Evolutionary conservation across 805 yeast genomes (phyloP).

Genomic region (Starmerella sp.): DNA sequence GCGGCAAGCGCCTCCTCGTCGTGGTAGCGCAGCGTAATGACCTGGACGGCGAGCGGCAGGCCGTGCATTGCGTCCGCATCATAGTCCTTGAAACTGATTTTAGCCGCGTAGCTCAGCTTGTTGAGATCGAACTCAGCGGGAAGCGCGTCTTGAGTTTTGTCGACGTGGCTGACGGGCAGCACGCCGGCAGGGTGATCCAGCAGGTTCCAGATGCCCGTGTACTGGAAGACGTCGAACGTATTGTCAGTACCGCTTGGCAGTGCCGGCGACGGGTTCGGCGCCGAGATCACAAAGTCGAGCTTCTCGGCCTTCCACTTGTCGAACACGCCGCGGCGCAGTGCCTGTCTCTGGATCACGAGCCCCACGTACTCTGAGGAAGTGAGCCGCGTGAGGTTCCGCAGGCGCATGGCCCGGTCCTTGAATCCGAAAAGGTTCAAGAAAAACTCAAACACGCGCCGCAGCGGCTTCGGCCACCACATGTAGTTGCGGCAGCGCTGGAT

Average conservation of each 20-base stretch:
- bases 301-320: conserved; percentile 29
- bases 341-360: conserved; percentile 30
- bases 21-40: conserved; percentile 46
- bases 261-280: conserved; percentile 36
- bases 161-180: conserved; percentile 48
- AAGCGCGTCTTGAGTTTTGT: conserved; percentile 28
- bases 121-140: conserved; percentile 24
- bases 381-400: conserved; percentile 27
- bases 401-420: conserved; percentile 29
- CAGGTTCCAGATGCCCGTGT: conserved; percentile 45
- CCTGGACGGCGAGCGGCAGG: conserved; percentile 52
- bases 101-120: conserved; percentile 33
- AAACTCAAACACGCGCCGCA: conserved; percentile 31
- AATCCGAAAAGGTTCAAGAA: conserved; percentile 31
- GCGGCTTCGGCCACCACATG: conserved; percentile 27
- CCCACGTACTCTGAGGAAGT: conserved; percentile 29
- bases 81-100: conserved; percentile 36
- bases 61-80: conserved; percentile 45
- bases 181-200: conserved; percentile 47
- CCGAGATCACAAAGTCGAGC: conserved; percentile 32
- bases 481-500: conserved; percentile 26
- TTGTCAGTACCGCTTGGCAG: conserved; percentile 29
- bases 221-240: conserved; percentile 33
- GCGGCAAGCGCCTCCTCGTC: conserved; percentile 51
- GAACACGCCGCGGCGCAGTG: conserved; percentile 27